Conservation (phyloP, 176 grass and related monocot species). For the Bolboschoenus planiculmis region DNA sequence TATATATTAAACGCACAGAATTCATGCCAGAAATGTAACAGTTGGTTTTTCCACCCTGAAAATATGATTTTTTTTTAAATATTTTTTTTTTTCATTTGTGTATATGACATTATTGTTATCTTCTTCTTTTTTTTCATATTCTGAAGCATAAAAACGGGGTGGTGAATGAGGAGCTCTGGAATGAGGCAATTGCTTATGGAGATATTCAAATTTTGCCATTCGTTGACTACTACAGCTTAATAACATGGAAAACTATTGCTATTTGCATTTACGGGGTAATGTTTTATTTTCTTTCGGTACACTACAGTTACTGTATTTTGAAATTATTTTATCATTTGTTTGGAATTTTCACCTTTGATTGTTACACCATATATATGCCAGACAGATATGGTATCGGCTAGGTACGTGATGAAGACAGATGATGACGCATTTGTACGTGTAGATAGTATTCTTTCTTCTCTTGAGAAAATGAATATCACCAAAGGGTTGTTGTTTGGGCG, state of each 20-base stretch:
- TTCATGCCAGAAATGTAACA: not conserved
- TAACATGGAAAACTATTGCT: constrained; percentile 92
- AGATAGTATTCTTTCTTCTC: constrained; percentile 56
- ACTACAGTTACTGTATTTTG: not conserved
- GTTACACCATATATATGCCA: constrained; percentile 18
- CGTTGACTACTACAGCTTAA: constrained; percentile 83
- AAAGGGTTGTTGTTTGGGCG: constrained; percentile 70
- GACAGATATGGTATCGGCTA: constrained; percentile 60
- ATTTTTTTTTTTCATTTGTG: not conserved
- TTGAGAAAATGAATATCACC: constrained; percentile 51
- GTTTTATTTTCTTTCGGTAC: not conserved
- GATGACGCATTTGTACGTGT: constrained; percentile 98
- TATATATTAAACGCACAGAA: not conserved
- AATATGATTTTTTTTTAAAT: not conserved
- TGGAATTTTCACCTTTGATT: constrained; percentile 12
- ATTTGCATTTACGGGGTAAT: constrained; percentile 95
- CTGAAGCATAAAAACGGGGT: constrained; percentile 76
- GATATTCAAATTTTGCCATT: constrained; percentile 80
- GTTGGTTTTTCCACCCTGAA: too few relatives aligned
- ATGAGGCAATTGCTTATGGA: constrained; percentile 55
- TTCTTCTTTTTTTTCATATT: constrained; percentile 1
- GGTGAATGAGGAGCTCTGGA: constrained; percentile 86
- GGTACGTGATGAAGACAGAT: constrained; percentile 95
- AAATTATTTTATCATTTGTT: not conserved
- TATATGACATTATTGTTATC: not conserved